Evolutionary conservation across 2,329 filamentous ascomycete species (phyloP).

Genomic region (Pseudogymnoascus sp.): DNA sequence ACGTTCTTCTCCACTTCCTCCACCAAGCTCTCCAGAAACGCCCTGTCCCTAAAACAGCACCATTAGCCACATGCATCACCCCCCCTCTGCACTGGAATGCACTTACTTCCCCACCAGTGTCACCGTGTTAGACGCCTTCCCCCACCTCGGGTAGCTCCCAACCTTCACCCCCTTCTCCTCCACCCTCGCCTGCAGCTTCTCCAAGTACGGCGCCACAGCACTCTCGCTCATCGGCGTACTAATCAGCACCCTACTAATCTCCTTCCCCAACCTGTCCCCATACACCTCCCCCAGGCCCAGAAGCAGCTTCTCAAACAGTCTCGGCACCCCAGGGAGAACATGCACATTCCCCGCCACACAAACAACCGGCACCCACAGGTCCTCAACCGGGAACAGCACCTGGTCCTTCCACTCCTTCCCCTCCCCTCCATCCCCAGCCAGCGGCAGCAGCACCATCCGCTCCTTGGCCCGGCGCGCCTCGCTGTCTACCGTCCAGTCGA

Average conservation of each 20-base stretch:
- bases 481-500: constrained; percentile 78
- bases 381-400: constrained; percentile 67
- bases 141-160: constrained; percentile 91
- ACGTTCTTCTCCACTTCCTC: constrained; percentile 70
- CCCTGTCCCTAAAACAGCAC: constrained; percentile 47
- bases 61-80: constrained; percentile 8
- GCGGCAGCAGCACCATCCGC: constrained; percentile 83
- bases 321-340: constrained; percentile 83
- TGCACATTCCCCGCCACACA: constrained; percentile 91
- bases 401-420: constrained; percentile 57
- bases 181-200: constrained; percentile 65
- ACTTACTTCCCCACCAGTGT: constrained; percentile 64
- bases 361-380: constrained; percentile 83
- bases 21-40: constrained; percentile 70
- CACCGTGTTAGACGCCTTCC: constrained; percentile 78
- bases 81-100: not conserved
- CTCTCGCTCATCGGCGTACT: constrained; percentile 86
- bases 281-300: constrained; percentile 66
- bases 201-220: constrained; percentile 72
- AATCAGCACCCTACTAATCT: constrained; percentile 69
- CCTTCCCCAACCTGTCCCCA: constrained; percentile 63
- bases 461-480: constrained; percentile 71
- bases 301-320: constrained; percentile 69
- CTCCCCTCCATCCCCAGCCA: constrained; percentile 42
- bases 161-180: constrained; percentile 78